Evolutionary conservation across 2,329 filamentous ascomycete species (phyloP), one percentile per base, ranked within the genome.

Genomic region (Ophiostoma australiae): DNA sequence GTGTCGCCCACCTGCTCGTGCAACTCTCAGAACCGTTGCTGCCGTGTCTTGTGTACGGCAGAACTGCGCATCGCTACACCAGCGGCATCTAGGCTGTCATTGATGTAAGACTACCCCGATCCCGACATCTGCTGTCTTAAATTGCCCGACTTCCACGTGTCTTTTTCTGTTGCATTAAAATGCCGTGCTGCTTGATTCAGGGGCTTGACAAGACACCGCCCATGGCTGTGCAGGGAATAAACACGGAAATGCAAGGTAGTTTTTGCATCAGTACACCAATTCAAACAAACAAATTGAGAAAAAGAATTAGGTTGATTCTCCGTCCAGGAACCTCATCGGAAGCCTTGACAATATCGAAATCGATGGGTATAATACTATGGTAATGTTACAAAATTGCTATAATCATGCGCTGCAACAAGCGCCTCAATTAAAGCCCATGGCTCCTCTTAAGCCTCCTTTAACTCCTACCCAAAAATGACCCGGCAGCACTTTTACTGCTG

Each of bases 301-400:
- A 63, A 63, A 33, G 27, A 63, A 35, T 35, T 63, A 7, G 27
- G 17, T 33, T 33, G 23, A 20, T 63, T 63, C 15, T 33, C 58
- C 11, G 58, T 8, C 58, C 15, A 63, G 58, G 58, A 63, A 63
- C 58, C 27, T 31, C 27, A 35, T 63, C 58, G 58, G 58, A 8
- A 17, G 23, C 58, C 58, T 63, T 63, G 15, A 63, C 58, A 15
- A 33, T 63, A 33, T 63, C 58, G 23, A 63, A 63, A 63, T 63
- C 58, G 58, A 63, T 63, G 58, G 58, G 58, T 63, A 63, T 63
- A 63, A 63, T 63, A 63, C 55, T 61, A 33, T 61, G n/a, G n/a
- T 61, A 61, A 61, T 61, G 55, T 33, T 61, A 63, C 58, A 63
- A 33, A 58, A 63, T 20, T 33, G 27, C 58, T 63, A 17, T 20